Evolutionary conservation across 2,329 filamentous ascomycete genomes (phyloP), one percentile per base, ranked within the genome.

Genomic region (Ceratocystis diversiconidia): DNA sequence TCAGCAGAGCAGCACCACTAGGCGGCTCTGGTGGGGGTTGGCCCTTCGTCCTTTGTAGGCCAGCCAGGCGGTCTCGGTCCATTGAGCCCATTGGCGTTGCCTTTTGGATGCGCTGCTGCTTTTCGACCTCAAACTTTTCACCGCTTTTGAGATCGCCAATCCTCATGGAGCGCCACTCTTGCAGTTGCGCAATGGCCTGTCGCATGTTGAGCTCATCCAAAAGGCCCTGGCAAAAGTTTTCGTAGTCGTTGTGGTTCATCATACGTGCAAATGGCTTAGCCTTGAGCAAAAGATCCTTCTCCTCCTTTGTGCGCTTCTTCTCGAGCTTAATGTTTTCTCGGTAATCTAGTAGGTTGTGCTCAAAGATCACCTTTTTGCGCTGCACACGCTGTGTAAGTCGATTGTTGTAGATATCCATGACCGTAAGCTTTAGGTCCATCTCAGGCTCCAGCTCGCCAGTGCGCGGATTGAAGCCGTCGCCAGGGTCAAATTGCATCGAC

Each of bases 341-440:
- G 72, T 99, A 99, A 65, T 99, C 92, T 3, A 99, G 80, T 32
- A 99, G 79, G 68, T 89, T 89, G 75, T 99, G 94, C 73, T 97
- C 92, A 71, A 99, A 97, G 5, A 99, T 88, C 62, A 97, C 88
- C 77, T 94, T 95, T 76, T 99, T 99, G 59, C 94, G 83, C 72
- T 97, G 92, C 5, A 92, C 92, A 70, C 94, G 86, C 66, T 92
- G 88, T 1, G 92, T 96, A 19, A 99, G 78, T 3, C 92, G 85
- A 66, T 88, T 87, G 73, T 99, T 99, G 79, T 99, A 99, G 62
- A 99, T 95, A 70, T 96, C 91, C 85, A 99, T 96, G 22, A 99
- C 91, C 0, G 91, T 96, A 77, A 97, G 85, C 79, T 99, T 99
- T 59, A 99, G 82, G 69, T 96, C 92, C 82, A 96, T 95, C 75